Evolutionary conservation across 305 asterid species (phyloP).

Genomic region (Galium porrigens): DNA sequence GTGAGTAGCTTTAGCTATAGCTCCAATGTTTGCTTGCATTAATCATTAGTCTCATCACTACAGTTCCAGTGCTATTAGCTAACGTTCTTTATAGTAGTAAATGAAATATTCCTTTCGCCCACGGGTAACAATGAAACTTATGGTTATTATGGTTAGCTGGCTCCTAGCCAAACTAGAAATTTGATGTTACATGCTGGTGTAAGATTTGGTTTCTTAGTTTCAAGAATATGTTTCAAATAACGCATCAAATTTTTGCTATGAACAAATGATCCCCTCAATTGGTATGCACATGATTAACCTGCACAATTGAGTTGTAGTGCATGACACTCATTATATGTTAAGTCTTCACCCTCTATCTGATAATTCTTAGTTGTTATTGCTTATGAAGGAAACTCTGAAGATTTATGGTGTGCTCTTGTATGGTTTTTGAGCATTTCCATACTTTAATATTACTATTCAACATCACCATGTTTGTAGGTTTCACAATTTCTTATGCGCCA

Average conservation of each 20-base stretch:
- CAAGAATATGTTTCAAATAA: neutral
- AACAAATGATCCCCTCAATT: neutral
- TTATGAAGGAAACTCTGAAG: neutral
- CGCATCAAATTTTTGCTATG: neutral
- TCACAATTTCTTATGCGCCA: constrained; percentile 53
- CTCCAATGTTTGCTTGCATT: constrained; percentile 2
- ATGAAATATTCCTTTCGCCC: neutral
- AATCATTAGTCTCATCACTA: neutral
- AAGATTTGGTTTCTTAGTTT: neutral
- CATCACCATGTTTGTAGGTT: constrained; percentile 19
- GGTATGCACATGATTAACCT: neutral
- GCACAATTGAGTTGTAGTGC: neutral
- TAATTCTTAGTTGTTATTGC: neutral
- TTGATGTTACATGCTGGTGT: neutral
- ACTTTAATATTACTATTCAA: neutral
- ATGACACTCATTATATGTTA: neutral
- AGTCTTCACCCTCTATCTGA: neutral
- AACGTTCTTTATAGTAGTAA: neutral
- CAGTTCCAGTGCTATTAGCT: neutral
- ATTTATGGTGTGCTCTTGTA: neutral
- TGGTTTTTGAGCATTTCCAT: neutral
- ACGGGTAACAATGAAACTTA: neutral
- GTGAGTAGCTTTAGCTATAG: constrained; percentile 26
- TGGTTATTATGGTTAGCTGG: neutral
- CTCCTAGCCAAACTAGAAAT: neutral